Evolutionary conservation across 805 yeast genomes (phyloP), one percentile per base, ranked within the genome.

Genomic region (Saccharomycopsis sp.): DNA sequence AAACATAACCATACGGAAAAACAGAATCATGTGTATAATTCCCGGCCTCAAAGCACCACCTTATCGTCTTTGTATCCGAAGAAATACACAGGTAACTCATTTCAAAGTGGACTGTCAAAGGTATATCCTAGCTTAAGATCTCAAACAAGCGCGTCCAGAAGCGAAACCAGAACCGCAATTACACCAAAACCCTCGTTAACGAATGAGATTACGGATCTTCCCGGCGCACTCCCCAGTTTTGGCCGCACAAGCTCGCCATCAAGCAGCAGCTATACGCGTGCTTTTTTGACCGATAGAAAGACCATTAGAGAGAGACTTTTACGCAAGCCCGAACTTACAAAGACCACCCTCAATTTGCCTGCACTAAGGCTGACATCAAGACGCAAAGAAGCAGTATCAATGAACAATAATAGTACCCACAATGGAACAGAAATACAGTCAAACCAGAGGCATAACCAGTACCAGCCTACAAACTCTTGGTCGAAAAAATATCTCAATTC

Each of bases 241-340:
- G 38, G 38, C 38, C 38, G 38, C 38, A 29, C 38, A 29, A 29
- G 38, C 12, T 29, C 38, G 12, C 5, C 38, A 29, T 29, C 38
- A 7, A 7, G 9, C 38, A 12, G 12, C 12, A 5, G 38, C 12
- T 29, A 7, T 29, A 7, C 38, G 9, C 38, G 5, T 12, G 12
- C 38, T 12, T 29, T 12, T 29, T 29, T 29, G 12, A 29, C 38
- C 9, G 50, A 42, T 41, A 53, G 56, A 41, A 44, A 53, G 29
- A 53, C 19, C 17, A 35, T 53, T 35, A 19, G 56, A 8, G 56
- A 53, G 19, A 35, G 56, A 41, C 29, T 53, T 9, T 42, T 53
- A 19, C 19, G 42, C 23, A 53, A 53, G 24, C 47, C 20, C 9
- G 56, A 53, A 20, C 9, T 34, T 20, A 20, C 56, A 3, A 53